Evolutionary conservation across 805 yeast species (phyloP), one percentile per base, ranked within the genome.

Genomic region (Candida railenensis): DNA sequence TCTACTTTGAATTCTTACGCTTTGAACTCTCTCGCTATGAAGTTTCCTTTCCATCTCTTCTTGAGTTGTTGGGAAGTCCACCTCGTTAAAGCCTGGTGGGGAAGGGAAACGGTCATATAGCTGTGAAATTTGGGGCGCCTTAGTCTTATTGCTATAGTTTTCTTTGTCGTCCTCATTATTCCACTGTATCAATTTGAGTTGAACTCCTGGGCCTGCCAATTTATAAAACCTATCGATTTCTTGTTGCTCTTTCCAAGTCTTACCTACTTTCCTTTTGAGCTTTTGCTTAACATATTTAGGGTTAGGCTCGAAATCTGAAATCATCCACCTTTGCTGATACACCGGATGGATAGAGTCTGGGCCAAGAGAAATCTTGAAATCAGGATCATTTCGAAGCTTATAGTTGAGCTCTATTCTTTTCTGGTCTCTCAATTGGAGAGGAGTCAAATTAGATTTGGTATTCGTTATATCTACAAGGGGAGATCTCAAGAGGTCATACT

Each of bases 11-110:
- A 69, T 48, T 38, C 74, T 52, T 9, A 59, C 59, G 8, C 42
- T 40, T 42, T 65, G 68, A 20, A 70, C 51, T 9, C 48, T 47
- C 3, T 50, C 51, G 9, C 58, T 52, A 7, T 57, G 38, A 9
- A 48, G 46, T 44, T 58, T 54, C 20, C 69, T 48, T 21, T 55
- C 48, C 33, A 28, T 40, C 18, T 46, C 55, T 45, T 69, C 73
- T 45, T 67, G 71, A 1, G 71, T 66, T 34, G 54, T 52, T 4
- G 70, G 71, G 44, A 69, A 69, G 39, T 65, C 71, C 18, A 69
- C 67, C 16, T 53, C 51, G 72, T 69, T 69, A 48, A 64, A 69
- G 15, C 74, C 73, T 2, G 73, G 73, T 2, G 74, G 74, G 3
- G 69, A 62, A 45, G 67, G 67, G 41, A 66, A 62, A 48, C 64